phyloP scores from a whole-genome alignment of 495 filamentous ascomycete genomes.

The Emericellopsis terricola region DNA sequence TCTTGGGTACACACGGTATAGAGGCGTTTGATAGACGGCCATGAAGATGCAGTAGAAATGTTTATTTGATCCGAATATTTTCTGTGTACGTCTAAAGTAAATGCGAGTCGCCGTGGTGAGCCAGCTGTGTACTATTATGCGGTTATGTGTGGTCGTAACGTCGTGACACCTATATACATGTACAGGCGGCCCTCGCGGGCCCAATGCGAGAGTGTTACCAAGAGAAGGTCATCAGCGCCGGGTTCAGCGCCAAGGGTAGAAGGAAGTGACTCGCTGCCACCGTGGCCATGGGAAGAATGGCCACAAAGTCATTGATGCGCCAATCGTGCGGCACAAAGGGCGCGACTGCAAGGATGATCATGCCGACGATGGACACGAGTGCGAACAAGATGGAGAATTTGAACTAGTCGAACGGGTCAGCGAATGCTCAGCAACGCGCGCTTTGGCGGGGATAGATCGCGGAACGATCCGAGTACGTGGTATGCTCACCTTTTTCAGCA shows the following conservation, averaged over 20 bases:
- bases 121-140: neutral
- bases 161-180: too few relatives aligned
- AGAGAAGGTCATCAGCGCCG: slow-evolving; percentile 66
- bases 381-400: slow-evolving; percentile 59
- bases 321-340: slow-evolving; percentile 47
- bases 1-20: too few relatives aligned
- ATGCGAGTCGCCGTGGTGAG: too few relatives aligned
- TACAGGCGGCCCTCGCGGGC: too few relatives aligned
- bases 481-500: slow-evolving; percentile 38
- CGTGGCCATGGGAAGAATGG: slow-evolving; percentile 62
- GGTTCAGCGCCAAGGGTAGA: slow-evolving; percentile 56
- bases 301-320: slow-evolving; percentile 62
- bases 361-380: slow-evolving; percentile 38
- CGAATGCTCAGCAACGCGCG: too few relatives aligned
- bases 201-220: too few relatives aligned
- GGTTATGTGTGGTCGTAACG: too few relatives aligned
- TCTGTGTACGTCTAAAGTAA: too few relatives aligned
- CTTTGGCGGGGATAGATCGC: neutral
- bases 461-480: neutral
- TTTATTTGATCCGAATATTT: too few relatives aligned
- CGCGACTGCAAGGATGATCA: slow-evolving; percentile 47
- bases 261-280: slow-evolving; percentile 50
- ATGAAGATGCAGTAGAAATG: too few relatives aligned
- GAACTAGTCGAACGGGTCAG: slow-evolving; percentile 23
- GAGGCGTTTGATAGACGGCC: too few relatives aligned